Percentiles rank a stretch among this genome's conserved stretches.
Conservation (phyloP, 352 stramenopile species). For the Phytophthora cactorum region DNA sequence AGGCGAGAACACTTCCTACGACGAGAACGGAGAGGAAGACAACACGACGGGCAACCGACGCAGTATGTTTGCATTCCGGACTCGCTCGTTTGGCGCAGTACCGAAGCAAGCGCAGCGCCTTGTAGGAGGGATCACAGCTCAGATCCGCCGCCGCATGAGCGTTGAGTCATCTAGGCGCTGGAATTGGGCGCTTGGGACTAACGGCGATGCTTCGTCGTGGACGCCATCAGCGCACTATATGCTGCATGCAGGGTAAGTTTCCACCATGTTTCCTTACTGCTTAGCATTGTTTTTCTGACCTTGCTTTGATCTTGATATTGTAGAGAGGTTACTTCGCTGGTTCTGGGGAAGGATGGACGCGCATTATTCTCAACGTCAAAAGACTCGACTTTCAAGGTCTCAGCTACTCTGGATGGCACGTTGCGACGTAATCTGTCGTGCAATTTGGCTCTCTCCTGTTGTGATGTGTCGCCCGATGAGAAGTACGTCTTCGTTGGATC, state of each 20-base stretch:
- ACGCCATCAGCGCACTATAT: slow-evolving; percentile 68
- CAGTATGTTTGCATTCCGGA: slow-evolving; percentile 81
- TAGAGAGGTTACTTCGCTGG: slow-evolving; percentile 77
- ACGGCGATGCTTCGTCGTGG: slow-evolving; percentile 62
- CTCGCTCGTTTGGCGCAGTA: slow-evolving; percentile 57
- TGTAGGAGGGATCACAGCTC: slow-evolving; percentile 77
- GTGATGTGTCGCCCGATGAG: slow-evolving; percentile 80
- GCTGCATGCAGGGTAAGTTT: slow-evolving; percentile 70
- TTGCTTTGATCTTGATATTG: slow-evolving; percentile 3
- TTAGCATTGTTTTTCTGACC: not conserved
- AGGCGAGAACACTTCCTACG: slow-evolving; percentile 19
- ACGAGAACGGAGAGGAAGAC: slow-evolving; percentile 41
- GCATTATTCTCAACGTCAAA: slow-evolving; percentile 78
- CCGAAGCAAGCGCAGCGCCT: slow-evolving; percentile 78
- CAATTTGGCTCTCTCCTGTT: slow-evolving; percentile 80
- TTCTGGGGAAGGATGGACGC: slow-evolving; percentile 62
- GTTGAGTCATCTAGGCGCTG: slow-evolving; percentile 66
- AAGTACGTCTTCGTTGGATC: slow-evolving; percentile 87
- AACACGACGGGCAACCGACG: slow-evolving; percentile 35
- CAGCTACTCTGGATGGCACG: slow-evolving; percentile 67
- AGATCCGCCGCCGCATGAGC: slow-evolving; percentile 79
- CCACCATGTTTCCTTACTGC: not conserved
- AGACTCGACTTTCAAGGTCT: slow-evolving; percentile 82
- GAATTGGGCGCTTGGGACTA: slow-evolving; percentile 73
- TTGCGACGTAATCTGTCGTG: slow-evolving; percentile 75